Evolutionary conservation across 2,329 filamentous ascomycete genomes (phyloP).

Genomic region (Trichoderma afroharzianum): DNA sequence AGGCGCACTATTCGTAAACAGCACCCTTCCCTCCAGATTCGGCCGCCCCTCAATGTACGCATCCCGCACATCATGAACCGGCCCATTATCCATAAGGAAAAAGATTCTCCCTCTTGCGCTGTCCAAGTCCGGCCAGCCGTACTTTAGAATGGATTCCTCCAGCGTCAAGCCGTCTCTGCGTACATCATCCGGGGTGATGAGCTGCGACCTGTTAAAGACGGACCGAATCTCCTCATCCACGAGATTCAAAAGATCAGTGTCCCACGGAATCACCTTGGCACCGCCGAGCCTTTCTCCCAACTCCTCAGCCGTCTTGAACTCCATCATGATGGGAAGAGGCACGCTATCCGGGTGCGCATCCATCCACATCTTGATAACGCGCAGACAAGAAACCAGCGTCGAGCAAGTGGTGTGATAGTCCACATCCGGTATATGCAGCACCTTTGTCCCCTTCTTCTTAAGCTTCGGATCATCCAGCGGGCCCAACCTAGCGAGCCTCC

Average conservation of each 20-base stretch:
- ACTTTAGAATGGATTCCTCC: slow-evolving; percentile 41
- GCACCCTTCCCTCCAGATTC: slow-evolving; percentile 40
- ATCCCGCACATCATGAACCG: slow-evolving; percentile 35
- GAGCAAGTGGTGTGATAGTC: slow-evolving; percentile 45
- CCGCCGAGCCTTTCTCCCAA: slow-evolving; percentile 27
- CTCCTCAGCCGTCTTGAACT: slow-evolving; percentile 40
- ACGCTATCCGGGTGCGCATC: slow-evolving; percentile 40
- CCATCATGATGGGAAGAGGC: slow-evolving; percentile 47
- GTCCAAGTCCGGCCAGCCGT: slow-evolving; percentile 47
- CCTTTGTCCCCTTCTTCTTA: slow-evolving; percentile 43
- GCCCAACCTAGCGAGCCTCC: slow-evolving; percentile 37
- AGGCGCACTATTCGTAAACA: slow-evolving; percentile 47
- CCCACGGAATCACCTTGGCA: slow-evolving; percentile 41
- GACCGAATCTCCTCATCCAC: slow-evolving; percentile 46
- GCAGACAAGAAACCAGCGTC: slow-evolving; percentile 43
- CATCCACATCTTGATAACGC: slow-evolving; percentile 42
- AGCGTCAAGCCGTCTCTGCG: slow-evolving; percentile 39
- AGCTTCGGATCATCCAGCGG: slow-evolving; percentile 38
- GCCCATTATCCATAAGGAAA: slow-evolving; percentile 50
- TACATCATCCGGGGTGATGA: slow-evolving; percentile 47
- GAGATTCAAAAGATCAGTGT: slow-evolving; percentile 37
- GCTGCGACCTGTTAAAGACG: slow-evolving; percentile 37
- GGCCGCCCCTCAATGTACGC: slow-evolving; percentile 35
- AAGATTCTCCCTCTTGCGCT: slow-evolving; percentile 43
- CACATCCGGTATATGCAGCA: slow-evolving; percentile 48